A percentile compares a stretch with the other conserved stretches of the same genome.
These are phyloP conservation scores for Aspergillus pseudotamarii DNA, from an alignment of 2,329 filamentous ascomycete genomes.

Conservation along the genomic window DNA sequence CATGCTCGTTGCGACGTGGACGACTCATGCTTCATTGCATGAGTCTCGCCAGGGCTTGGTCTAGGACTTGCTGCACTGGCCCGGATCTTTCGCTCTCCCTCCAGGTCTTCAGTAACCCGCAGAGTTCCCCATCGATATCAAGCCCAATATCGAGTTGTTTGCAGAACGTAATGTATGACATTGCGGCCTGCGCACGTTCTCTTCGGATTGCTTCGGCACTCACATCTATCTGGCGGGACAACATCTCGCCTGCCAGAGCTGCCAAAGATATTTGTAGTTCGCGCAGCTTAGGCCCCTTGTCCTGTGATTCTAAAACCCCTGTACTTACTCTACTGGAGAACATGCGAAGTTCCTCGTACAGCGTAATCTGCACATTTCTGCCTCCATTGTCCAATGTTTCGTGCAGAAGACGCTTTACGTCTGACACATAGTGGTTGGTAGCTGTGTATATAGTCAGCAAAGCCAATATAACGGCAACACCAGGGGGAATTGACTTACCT, in stretches of 20 bases:
- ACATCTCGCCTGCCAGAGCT: constrained; percentile 31
- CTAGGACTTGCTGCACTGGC: constrained; percentile 37
- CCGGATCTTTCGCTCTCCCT: constrained; percentile 43
- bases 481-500: constrained; percentile 25
- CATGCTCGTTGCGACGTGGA: neutral
- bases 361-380: constrained; percentile 36
- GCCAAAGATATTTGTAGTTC: constrained; percentile 31
- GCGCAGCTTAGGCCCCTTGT: constrained; percentile 21
- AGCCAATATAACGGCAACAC: constrained; percentile 4
- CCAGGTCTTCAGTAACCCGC: constrained; percentile 36
- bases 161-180: constrained; percentile 35
- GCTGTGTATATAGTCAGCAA: constrained; percentile 33
- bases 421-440: constrained; percentile 33
- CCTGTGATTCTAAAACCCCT: constrained; percentile 20
- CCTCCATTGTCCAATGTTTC: constrained; percentile 35
- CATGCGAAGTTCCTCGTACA: constrained; percentile 39
- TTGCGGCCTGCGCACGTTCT: constrained; percentile 40
- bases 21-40: constrained; percentile 4
- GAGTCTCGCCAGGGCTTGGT: constrained; percentile 30
- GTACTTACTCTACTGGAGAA: constrained; percentile 35
- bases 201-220: constrained; percentile 41
- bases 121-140: constrained; percentile 25
- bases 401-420: constrained; percentile 32
- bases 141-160: constrained; percentile 18
- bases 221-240: constrained; percentile 37